A percentile compares a stretch with the other conserved stretches of the same genome.
Conservation (phyloP, 805 yeast species). For the Metschnikowia continentalis region DNA sequence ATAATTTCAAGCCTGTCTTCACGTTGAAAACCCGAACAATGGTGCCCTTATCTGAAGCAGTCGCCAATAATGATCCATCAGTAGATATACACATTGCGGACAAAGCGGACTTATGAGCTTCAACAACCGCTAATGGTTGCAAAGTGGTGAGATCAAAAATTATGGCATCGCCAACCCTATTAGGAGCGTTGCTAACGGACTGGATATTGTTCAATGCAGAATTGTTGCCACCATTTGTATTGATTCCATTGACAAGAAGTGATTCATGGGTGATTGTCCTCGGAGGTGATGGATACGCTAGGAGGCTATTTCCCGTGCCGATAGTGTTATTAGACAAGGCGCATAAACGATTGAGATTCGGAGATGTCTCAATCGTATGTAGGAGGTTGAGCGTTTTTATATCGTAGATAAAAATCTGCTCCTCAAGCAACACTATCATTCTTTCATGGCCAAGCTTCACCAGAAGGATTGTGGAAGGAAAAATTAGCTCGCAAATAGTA, state of each 20-base stretch:
- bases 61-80: conserved; percentile 79
- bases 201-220: conserved; percentile 38
- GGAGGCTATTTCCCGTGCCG: conserved; percentile 41
- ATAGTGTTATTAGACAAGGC: conserved; percentile 47
- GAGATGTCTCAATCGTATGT: conserved; percentile 44
- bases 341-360: conserved; percentile 50
- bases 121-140: conserved; percentile 74
- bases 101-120: conserved; percentile 79
- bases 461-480: conserved; percentile 38
- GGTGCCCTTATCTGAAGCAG: conserved; percentile 89
- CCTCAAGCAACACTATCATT: conserved; percentile 38
- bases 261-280: conserved; percentile 45
- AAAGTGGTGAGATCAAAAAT: conserved; percentile 73
- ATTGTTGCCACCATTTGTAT: conserved; percentile 38
- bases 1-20: conserved; percentile 55
- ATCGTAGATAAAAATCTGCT: conserved; percentile 43
- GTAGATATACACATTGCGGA: conserved; percentile 64
- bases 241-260: conserved; percentile 37
- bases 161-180: conserved; percentile 64
- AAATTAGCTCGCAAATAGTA: conserved; percentile 41
- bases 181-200: conserved; percentile 38
- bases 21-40: conserved; percentile 78
- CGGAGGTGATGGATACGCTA: conserved; percentile 79
- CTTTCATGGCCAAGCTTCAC: conserved; percentile 34
- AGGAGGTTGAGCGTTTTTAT: conserved; percentile 37